Base-by-base conservation (phyloP, 2,329 filamentous ascomycete genomes). In the Pseudocercospora eumusae region DNA sequence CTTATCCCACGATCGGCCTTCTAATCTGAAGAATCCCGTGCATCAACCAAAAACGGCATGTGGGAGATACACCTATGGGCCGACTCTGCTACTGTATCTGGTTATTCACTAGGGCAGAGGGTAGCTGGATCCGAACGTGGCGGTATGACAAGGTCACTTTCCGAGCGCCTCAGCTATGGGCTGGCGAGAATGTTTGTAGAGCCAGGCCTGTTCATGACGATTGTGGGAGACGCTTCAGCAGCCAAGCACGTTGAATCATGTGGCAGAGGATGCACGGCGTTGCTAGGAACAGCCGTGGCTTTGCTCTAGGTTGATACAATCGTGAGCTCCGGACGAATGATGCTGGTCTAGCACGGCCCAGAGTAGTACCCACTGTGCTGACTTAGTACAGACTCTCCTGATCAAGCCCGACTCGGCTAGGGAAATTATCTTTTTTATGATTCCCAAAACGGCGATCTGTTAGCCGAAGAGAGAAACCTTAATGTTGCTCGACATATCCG, bases 241-340 rank as follows among this genome's bases (percentile, higher is more conserved):
- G 42, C 42, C 42, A 45, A 45, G 42, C 42, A 45, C 42, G 5
- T 45, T 20, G 42, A 45, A 45, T 45, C 42, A 45, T 45, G 42
- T 21, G 42, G 42, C 42, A 44, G 15, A 44, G n/a, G 40, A 44
- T 20, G 18, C 21, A 20, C 21, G 42, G 42, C 42, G 18, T 23
- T 20, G n/a, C 42, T 45, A 45, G 18, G 8, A 45, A 45, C 18
- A 18, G 42, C 18, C 18, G 10, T 45, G 42, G 42, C 42, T 45
- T 45, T 21, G 42, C 42, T 45, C 42, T 45, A 21, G 42, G 10
- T 4, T 20, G 18, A 45, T 4, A 45, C 33, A 21, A 20, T 45
- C 42, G 42, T 45, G 18, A 10, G 42, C 42, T 45, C 42, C 42
- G 42, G 42, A 45, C 42, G 7, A 45, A 45, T 45, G 18, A 45